phyloP scores from a whole-genome alignment of 139 green algal species.

The Monoraphidium neglectum region DNA sequence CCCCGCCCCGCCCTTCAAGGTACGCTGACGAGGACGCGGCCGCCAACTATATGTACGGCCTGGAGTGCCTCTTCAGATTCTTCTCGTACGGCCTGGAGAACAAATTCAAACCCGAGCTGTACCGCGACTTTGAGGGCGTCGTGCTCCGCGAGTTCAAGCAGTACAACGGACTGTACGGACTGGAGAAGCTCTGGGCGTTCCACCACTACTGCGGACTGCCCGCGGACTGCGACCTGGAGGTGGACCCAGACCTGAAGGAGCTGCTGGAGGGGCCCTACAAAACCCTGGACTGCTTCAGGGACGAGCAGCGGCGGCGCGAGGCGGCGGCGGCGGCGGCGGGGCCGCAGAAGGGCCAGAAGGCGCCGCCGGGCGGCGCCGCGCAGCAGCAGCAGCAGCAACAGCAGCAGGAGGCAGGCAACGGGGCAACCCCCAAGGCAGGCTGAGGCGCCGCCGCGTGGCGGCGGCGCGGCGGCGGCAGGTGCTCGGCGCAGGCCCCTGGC shows the following conservation, averaged over 20 bases:
- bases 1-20: too few relatives aligned
- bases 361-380: background rate
- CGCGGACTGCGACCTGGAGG: conserved; percentile 45
- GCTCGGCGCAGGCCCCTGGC: too few relatives aligned
- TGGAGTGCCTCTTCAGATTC: conserved; percentile 97
- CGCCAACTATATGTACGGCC: conserved; percentile 86
- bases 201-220: conserved; percentile 92
- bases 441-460: too few relatives aligned
- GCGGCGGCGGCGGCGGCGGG: conserved; percentile 2
- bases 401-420: background rate
- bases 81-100: conserved; percentile 95
- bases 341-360: conserved; percentile 11
- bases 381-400: conserved; percentile 18
- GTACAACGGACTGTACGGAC: conserved; percentile 85
- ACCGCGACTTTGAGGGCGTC: conserved; percentile 69
- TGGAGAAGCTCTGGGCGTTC: conserved; percentile 97
- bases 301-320: conserved; percentile 26
- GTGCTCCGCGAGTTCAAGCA: conserved; percentile 10
- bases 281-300: conserved; percentile 77
- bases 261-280: conserved; percentile 72
- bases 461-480: too few relatives aligned
- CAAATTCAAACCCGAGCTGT: conserved; percentile 69
- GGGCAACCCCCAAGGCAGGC: background rate
- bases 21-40: conserved; percentile 43
- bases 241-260: conserved; percentile 68